Conservation (phyloP, 345 rosid species). For the Eucalyptus melliodora region DNA sequence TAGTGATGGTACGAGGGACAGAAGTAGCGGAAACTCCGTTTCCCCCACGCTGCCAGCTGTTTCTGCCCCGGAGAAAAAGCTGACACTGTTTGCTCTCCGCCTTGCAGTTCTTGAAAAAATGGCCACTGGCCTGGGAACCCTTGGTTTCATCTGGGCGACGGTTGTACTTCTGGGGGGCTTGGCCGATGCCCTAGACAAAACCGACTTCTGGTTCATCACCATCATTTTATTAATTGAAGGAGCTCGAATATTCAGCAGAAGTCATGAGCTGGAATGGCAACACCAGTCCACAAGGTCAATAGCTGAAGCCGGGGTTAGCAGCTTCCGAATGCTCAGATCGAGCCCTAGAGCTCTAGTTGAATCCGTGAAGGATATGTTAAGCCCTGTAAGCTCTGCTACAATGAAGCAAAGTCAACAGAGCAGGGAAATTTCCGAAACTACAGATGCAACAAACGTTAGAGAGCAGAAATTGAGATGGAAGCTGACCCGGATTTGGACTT, state of each 20-base stretch:
- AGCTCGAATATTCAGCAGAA: not conserved
- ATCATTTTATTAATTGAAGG: not conserved
- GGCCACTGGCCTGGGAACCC: not conserved
- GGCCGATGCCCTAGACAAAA: not conserved
- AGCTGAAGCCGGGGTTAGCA: too few relatives aligned
- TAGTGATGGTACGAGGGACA: too few relatives aligned
- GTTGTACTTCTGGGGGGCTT: not conserved
- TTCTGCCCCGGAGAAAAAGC: not conserved
- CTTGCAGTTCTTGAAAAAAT: not conserved
- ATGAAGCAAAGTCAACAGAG: too few relatives aligned
- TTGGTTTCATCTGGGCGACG: not conserved
- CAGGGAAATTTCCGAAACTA: too few relatives aligned
- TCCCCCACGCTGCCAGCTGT: not conserved
- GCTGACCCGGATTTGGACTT: too few relatives aligned
- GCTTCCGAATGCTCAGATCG: too few relatives aligned
- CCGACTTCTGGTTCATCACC: not conserved
- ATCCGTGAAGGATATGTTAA: too few relatives aligned
- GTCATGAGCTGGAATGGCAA: not conserved
- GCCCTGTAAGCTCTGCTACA: too few relatives aligned
- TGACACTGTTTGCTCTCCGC: not conserved
- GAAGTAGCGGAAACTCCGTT: not conserved
- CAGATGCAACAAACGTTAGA: too few relatives aligned
- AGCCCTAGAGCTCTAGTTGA: too few relatives aligned
- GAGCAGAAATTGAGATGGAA: too few relatives aligned
- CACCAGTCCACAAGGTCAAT: too few relatives aligned